A percentile compares a stretch with the other conserved stretches of the same genome.
phyloP scores from a whole-genome alignment of 345 rosid species.

The Camelina hispida region DNA sequence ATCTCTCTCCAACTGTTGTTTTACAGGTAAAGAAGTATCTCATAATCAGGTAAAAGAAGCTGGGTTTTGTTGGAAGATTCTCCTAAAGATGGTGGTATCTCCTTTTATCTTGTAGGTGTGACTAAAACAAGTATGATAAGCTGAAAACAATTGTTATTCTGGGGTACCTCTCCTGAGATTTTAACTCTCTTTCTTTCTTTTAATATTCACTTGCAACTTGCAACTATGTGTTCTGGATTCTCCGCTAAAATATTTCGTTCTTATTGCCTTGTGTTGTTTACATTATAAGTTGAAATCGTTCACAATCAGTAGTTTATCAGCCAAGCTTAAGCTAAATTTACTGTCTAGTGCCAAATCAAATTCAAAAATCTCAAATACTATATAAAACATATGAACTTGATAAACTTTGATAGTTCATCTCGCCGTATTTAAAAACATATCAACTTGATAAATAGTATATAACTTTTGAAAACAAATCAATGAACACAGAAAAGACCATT shows the following conservation, averaged over 20 bases:
- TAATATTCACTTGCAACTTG: neutral
- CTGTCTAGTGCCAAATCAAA: no score
- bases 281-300: no score
- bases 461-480: neutral
- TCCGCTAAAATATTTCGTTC: slow-evolving; percentile 4
- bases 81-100: neutral
- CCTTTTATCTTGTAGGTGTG: slow-evolving; percentile 12
- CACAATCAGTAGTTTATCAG: no score
- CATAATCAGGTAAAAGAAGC: slow-evolving; percentile 18
- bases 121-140: slow-evolving; percentile 9
- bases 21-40: slow-evolving; percentile 29
- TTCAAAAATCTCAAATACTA: no score
- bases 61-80: slow-evolving; percentile 26
- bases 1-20: neutral
- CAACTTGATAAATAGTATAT: neutral
- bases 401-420: no score
- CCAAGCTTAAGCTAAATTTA: no score
- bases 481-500: neutral
- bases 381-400: no score
- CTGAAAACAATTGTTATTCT: slow-evolving; percentile 29
- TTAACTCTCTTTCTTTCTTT: neutral
- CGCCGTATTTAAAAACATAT: no score
- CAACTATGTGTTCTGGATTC: slow-evolving; percentile 13
- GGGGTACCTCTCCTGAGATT: neutral
- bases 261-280: neutral